Evolutionary conservation across 1,284 basidiomycete species (phyloP), one percentile per base, ranked within the genome.

Genomic region (Phylloboletellus chloephorus): DNA sequence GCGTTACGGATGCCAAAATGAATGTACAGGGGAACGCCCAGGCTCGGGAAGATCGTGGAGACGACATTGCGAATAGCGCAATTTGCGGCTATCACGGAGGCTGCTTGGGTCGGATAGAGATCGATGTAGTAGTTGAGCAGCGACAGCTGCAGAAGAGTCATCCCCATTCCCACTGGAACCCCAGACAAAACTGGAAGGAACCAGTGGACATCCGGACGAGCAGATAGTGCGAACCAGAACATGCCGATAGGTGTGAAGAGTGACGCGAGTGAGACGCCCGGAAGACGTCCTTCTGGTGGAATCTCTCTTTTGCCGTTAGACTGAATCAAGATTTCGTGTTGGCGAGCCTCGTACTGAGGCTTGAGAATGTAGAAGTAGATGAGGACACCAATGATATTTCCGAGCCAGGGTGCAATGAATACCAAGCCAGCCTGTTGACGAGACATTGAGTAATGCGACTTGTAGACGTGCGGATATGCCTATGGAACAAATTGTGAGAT

Each of bases 41-140:
- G 20, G 25, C 56, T 56, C 3, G 57, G 57, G 23, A 37, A 48
- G 11, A 54, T 36, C 3, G 55, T 53, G 31, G 48, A 47, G 13
- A 46, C 25, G 4, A 40, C 3, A 25, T 43, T 48, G 6, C 55
- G 55, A 23, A 48, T 30, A 2, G 51, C 53, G 13, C 53, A 58
- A 24, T 60, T 57, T 12, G 56, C 58, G 5, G 56, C 54, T 7
- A 60, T 38, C 2, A 58, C 53, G 5, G 56, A 60, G 3, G 58
- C 57, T 0, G 57, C 57, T 21, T 38, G 47, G 4, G 51, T 48
- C 6, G 56, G 58, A 23, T 55, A 61, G 36, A 61, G 56, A 20
- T 61, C 56, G 24, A 61, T 61, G 29, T 58, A 57, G 16, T 58
- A 57, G 24, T 55, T 61, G 31, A 57, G 26, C 35, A 58, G 25